Base-by-base conservation (phyloP, 2,329 filamentous ascomycete species). In the Fusarium sp. region DNA sequence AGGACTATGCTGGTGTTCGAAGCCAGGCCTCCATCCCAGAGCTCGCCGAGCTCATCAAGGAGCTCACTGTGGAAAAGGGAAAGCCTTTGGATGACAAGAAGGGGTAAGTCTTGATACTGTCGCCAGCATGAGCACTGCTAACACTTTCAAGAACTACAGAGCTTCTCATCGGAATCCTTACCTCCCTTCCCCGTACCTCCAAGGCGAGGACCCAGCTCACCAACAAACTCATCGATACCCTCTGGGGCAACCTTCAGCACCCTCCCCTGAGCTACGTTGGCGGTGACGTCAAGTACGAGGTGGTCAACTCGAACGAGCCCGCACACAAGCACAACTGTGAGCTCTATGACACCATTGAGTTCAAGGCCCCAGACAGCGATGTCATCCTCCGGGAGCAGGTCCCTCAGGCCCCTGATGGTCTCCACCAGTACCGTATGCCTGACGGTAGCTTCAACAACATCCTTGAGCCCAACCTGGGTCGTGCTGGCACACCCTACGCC, bases 401-500 rank as follows among this genome's bases (percentile, higher is more conserved):
- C 0, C 80, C 80, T 1, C 70, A 74, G n/a, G 61, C 77, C 1
- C 80, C 79, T 4, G 75, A 81, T 63, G 79, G 80, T 9, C 62
- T 80, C 10, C 73, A 77, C 44, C 75, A 78, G 40, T 79, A 78
- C 61, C 74, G 77, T 4, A 77, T 75, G 65, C 76, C 82, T 67
- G 74, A 85, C 76, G 75, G 77, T 23, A 80, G 78, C 55, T 77
- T 77, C 65, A 84, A 89, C 80, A 92, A 89, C 73, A 83, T 89
- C 53, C 79, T 88, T 18, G 82, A 86, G 71, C 90, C 90, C 3
- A 82, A 88, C 57, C 80, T 93, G 29, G 90, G 90, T 2, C 84
- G 83, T 36, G 89, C 90, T 9, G 86, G 86, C 11, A 87, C 87
- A n/a, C 85, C 89, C 0, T 93, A 93, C 73, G 90, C 90, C 23